Evolutionary conservation across 1,284 basidiomycete species (phyloP).

Genomic region (Xerocomus amazonicus): DNA sequence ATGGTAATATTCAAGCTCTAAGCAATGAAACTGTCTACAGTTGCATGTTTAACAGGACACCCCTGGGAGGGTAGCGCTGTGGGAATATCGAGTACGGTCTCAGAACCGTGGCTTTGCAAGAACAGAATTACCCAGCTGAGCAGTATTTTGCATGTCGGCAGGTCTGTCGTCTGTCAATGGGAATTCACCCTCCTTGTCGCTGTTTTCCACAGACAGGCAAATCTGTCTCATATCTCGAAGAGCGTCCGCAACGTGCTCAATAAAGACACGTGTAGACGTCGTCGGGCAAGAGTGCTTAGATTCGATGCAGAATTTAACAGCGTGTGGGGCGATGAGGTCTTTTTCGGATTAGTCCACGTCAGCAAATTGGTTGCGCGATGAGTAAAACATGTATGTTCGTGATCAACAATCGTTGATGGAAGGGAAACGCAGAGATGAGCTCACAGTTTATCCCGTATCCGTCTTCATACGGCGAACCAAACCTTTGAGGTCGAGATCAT

Average conservation of each 20-base stretch:
- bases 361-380: not conserved
- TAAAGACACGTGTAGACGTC: slow-evolving; percentile 76
- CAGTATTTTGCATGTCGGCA: not conserved
- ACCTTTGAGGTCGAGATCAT: slow-evolving; percentile 39
- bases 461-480: slow-evolving; percentile 76
- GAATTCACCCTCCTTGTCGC: slow-evolving; percentile 6
- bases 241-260: slow-evolving; percentile 62
- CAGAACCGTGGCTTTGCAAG: slow-evolving; percentile 21
- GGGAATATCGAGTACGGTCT: not conserved
- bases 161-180: not conserved
- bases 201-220: slow-evolving; percentile 33
- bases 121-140: not conserved
- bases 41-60: not conserved
- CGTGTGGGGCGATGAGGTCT: slow-evolving; percentile 81
- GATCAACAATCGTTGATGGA: not conserved
- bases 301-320: slow-evolving; percentile 95
- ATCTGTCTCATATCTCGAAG: slow-evolving; percentile 70
- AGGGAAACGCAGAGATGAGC: slow-evolving; percentile 29
- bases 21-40: not conserved
- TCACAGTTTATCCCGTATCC: slow-evolving; percentile 92
- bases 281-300: slow-evolving; percentile 71
- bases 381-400: too few relatives aligned
- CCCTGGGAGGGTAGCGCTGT: not conserved
- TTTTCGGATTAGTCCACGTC: not conserved
- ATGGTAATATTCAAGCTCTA: slow-evolving; percentile 6